phyloP scores from a whole-genome alignment of 2,329 filamentous ascomycete genomes.

The Clarireedia paspali region DNA sequence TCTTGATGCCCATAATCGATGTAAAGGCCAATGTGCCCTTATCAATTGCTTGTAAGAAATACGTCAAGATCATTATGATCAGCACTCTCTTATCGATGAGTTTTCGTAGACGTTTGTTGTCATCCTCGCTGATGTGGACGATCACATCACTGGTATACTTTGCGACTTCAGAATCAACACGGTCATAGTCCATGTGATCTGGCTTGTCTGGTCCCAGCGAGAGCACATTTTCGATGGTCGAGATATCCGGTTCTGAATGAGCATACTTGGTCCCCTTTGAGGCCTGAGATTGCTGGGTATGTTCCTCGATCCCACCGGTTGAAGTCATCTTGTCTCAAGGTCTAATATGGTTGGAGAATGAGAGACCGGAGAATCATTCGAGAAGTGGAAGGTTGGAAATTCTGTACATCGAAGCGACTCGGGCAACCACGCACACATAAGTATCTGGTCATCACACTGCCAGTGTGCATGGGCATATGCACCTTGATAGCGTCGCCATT shows the following conservation, averaged over 20 bases:
- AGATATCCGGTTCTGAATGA: neutral
- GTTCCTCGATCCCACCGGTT: no score
- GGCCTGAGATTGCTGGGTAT: neutral
- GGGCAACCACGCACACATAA: neutral
- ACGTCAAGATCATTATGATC: slow-evolving; percentile 58
- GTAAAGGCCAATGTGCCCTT: slow-evolving; percentile 26
- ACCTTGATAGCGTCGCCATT: neutral
- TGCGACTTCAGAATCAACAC: slow-evolving; percentile 63
- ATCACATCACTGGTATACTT: slow-evolving; percentile 53
- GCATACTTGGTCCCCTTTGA: neutral
- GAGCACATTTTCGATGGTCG: neutral
- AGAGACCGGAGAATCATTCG: neutral
- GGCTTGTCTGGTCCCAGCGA: slow-evolving; percentile 24
- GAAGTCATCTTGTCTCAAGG: no score
- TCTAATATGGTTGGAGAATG: no score
- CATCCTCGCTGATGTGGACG: slow-evolving; percentile 50
- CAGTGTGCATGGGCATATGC: neutral
- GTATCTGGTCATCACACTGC: neutral
- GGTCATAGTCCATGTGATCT: slow-evolving; percentile 47
- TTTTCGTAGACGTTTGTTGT: slow-evolving; percentile 52
- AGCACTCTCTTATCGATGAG: slow-evolving; percentile 63
- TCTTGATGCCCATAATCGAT: slow-evolving; percentile 24
- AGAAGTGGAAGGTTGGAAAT: neutral
- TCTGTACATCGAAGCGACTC: neutral
- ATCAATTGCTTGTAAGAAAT: slow-evolving; percentile 35